Conservation (phyloP, 1,139 yeast species). For the Debaryomyces robertsiae region DNA sequence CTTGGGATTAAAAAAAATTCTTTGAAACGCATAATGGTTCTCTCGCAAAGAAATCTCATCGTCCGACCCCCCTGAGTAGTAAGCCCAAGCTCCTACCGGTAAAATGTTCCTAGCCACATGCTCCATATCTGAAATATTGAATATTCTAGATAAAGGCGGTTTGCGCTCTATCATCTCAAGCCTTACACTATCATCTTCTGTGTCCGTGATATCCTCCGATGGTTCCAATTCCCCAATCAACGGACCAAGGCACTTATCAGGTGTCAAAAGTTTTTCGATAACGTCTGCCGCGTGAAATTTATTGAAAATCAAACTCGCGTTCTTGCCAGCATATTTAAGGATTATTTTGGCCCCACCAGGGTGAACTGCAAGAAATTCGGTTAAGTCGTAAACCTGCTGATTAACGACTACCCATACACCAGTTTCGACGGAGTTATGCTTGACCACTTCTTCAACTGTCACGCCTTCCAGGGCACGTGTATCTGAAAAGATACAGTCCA, state of each 20-base stretch:
- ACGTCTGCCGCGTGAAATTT: slow-evolving; percentile 22
- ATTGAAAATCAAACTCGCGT: slow-evolving; percentile 25
- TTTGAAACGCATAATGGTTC: slow-evolving; percentile 78
- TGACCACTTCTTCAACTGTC: slow-evolving; percentile 16
- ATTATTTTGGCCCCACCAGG: slow-evolving; percentile 33
- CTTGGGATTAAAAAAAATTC: slow-evolving; percentile 78
- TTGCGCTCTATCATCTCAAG: slow-evolving; percentile 21
- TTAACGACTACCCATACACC: slow-evolving; percentile 31
- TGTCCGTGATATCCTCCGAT: slow-evolving; percentile 19
- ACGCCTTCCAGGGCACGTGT: slow-evolving; percentile 6
- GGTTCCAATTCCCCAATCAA: slow-evolving; percentile 21
- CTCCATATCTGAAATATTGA: slow-evolving; percentile 61
- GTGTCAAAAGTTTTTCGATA: slow-evolving; percentile 13
- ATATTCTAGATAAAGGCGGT: slow-evolving; percentile 32
- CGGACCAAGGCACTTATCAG: slow-evolving; percentile 18
- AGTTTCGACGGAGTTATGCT: slow-evolving; percentile 17
- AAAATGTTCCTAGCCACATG: slow-evolving; percentile 70
- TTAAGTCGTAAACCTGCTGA: slow-evolving; percentile 32
- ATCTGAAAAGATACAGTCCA: neutral
- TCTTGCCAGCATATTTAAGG: slow-evolving; percentile 30
- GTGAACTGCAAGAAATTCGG: slow-evolving; percentile 26
- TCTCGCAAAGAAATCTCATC: slow-evolving; percentile 84
- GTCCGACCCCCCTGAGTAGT: slow-evolving; percentile 85
- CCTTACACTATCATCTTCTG: slow-evolving; percentile 10
- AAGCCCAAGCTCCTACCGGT: slow-evolving; percentile 77